Evolutionary conservation across 441 rosid species (phyloP).

Genomic region (Manihot esculenta): DNA sequence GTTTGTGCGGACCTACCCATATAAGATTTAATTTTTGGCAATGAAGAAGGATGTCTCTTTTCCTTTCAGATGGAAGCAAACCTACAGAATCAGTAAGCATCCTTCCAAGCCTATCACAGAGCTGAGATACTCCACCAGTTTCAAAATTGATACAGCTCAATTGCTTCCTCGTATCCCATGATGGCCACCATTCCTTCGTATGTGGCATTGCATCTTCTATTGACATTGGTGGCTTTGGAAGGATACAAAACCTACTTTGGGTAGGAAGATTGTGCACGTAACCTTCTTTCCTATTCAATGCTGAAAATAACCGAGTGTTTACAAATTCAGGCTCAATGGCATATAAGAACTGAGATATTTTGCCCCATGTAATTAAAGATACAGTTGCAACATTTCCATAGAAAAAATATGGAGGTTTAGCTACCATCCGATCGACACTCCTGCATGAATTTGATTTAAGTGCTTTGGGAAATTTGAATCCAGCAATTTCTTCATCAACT

Average conservation of each 20-base stretch:
- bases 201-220: constrained; percentile 65
- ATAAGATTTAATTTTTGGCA: constrained; percentile 60
- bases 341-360: constrained; percentile 66
- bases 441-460: constrained; percentile 44
- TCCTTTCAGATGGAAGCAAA: constrained; percentile 48
- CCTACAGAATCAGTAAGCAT: constrained; percentile 55
- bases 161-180: constrained; percentile 90
- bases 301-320: constrained; percentile 58
- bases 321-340: constrained; percentile 71
- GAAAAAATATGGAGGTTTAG: constrained; percentile 73
- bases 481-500: constrained; percentile 25
- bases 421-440: constrained; percentile 43
- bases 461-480: constrained; percentile 31
- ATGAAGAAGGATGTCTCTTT: constrained; percentile 54
- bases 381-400: constrained; percentile 61
- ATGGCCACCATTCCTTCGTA: constrained; percentile 86
- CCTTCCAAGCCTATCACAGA: constrained; percentile 60
- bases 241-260: constrained; percentile 52
- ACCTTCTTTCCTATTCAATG: constrained; percentile 79
- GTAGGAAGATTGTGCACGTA: constrained; percentile 83
- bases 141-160: constrained; percentile 40
- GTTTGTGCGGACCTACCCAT: constrained; percentile 69
- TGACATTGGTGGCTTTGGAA: constrained; percentile 59
- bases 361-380: constrained; percentile 55
- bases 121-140: constrained; percentile 38